Conservation (phyloP, 352 stramenopile species). For the Phytophthora hybrid region DNA sequence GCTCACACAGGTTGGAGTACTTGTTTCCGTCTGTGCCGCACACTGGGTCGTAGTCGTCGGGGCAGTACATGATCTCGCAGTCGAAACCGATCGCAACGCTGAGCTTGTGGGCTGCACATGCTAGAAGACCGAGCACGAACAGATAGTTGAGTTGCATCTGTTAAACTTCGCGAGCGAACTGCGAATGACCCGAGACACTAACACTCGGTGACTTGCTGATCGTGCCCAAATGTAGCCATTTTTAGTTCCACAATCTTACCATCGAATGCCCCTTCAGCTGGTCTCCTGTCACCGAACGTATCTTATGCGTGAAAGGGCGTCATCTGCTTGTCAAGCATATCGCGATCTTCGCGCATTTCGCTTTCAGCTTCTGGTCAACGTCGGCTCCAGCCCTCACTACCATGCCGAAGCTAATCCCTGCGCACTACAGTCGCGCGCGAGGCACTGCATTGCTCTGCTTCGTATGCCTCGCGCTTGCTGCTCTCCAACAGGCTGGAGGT, state of each 20-base stretch:
- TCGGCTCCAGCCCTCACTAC: background rate
- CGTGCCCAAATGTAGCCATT: background rate
- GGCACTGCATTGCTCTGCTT: slow-evolving; percentile 2
- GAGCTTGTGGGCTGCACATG: background rate
- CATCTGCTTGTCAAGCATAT: background rate
- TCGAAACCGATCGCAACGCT: slow-evolving; percentile 6
- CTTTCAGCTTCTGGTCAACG: background rate
- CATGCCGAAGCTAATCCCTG: background rate
- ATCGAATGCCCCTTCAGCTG: slow-evolving; percentile 9
- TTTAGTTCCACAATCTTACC: background rate
- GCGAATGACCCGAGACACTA: background rate
- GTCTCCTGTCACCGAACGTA: slow-evolving; percentile 21
- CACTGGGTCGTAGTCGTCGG: slow-evolving; percentile 19
- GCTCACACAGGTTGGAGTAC: slow-evolving; percentile 27
- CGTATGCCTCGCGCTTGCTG: slow-evolving; percentile 10
- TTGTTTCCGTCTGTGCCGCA: slow-evolving; percentile 24
- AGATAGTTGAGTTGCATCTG: background rate
- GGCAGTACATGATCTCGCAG: slow-evolving; percentile 20
- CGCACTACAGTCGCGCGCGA: background rate
- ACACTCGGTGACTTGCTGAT: no score
- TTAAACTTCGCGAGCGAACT: background rate
- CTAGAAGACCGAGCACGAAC: background rate
- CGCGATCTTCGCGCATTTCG: slow-evolving; percentile 21
- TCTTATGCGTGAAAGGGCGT: slow-evolving; percentile 30
- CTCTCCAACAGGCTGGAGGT: background rate